Evolutionary conservation across 345 rosid genomes (phyloP).

Genomic region (Salix arbutifolia): DNA sequence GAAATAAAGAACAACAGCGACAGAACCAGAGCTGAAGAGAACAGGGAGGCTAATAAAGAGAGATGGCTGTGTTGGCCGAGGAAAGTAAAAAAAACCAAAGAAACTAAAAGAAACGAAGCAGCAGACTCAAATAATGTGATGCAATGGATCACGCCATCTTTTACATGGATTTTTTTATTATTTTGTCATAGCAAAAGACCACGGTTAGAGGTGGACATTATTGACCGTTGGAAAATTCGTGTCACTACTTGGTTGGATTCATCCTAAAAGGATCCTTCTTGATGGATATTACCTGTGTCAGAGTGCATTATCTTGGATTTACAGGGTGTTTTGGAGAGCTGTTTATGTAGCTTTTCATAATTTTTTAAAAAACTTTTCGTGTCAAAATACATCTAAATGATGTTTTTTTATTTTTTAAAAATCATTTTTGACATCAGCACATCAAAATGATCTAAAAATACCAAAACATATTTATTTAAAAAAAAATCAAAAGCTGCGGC

Average conservation of each 20-base stretch:
- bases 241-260: background rate
- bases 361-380: too few species aligned
- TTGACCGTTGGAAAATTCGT: slow-evolving; percentile 14
- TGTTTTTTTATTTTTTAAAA: too few species aligned
- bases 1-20: background rate
- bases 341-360: too few species aligned
- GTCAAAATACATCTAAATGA: too few species aligned
- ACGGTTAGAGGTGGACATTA: background rate
- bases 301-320: too few species aligned
- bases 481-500: too few species aligned
- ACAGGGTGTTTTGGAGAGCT: too few species aligned
- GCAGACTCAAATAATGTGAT: too few species aligned
- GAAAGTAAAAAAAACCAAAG: background rate
- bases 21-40: slow-evolving; percentile 1
- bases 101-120: background rate
- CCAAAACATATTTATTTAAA: too few species aligned
- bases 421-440: too few species aligned
- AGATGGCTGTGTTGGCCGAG: background rate
- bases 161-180: background rate
- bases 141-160: slow-evolving; percentile 16
- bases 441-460: too few species aligned
- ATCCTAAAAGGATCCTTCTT: background rate
- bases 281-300: too few species aligned
- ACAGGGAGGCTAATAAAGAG: background rate
- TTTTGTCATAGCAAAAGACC: background rate